Base-by-base conservation (phyloP, 257 asterid genomes). In the Ehretia macrophylla region DNA sequence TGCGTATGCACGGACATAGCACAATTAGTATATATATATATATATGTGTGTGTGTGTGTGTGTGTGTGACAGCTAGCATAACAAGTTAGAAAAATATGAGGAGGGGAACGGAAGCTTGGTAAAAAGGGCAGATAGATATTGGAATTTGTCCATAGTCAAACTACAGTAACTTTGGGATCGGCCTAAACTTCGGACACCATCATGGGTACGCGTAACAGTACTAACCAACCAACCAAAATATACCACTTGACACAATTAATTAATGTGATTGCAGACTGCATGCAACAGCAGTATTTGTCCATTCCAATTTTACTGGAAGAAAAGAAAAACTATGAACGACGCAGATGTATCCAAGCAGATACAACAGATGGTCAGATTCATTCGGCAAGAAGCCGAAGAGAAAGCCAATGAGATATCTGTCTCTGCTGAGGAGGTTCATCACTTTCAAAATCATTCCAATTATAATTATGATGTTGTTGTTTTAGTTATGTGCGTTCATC, bases 311-410 rank as follows among this genome's bases (percentile, higher is more conserved):
- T 38, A 38, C 11, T 11, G 44, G 16, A 42, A 11, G 11, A 42
- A 42, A 42, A 42, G 47, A 42, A 14, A 14, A 42, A 10, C 6
- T 38, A 42, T 42, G 47, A 42, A 42, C 47, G 47, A 42, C 16
- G 47, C 47, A 42, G 47, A 42, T 42, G 47, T 42, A 42, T 77
- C 86, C 35, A 82, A 77, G 69, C 83, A 82, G 76, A 79, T 79
- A 66, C 86, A 82, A 50, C 86, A 79, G 68, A 82, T 82, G 84
- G 82, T 82, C 13, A 59, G 80, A 44, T 82, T 82, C 73, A 82
- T 79, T 22, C 76, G 86, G 56, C 85, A 82, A 59, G 89, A 82
- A 66, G 85, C 86, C 55, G 77, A 74, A 63, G 86, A 82, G 73
- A 79, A 77, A 57, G 84, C 86, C 65, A 82, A 72, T 60, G 86